Conservation (phyloP, 192 early-diverging fungal genomes). For the Coemansia sp. region DNA sequence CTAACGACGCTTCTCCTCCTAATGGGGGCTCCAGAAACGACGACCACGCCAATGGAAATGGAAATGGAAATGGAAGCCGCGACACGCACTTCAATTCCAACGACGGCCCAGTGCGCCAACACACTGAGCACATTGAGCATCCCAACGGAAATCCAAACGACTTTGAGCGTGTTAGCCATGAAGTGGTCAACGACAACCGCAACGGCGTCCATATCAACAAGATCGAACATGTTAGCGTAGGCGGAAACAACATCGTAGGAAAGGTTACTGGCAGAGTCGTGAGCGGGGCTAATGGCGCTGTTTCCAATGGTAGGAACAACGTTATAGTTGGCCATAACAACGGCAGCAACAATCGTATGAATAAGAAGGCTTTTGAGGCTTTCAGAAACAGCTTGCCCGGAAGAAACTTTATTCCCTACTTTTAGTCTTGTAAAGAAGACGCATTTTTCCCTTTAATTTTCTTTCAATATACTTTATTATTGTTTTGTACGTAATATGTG, state of each 20-base stretch:
- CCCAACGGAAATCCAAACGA: slow-evolving; percentile 40
- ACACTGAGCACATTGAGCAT: slow-evolving; percentile 40
- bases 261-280: slow-evolving; percentile 12
- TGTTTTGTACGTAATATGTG: too few species aligned
- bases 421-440: not conserved
- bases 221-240: slow-evolving; percentile 32
- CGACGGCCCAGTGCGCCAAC: slow-evolving; percentile 12
- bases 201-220: slow-evolving; percentile 34
- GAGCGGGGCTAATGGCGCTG: slow-evolving; percentile 19
- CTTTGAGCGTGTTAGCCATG: slow-evolving; percentile 24
- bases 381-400: slow-evolving; percentile 11
- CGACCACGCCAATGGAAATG: not conserved
- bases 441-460: not conserved
- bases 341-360: slow-evolving; percentile 1
- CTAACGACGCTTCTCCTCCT: slow-evolving; percentile 2
- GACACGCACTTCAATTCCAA: slow-evolving; percentile 4
- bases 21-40: not conserved
- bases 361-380: slow-evolving; percentile 4
- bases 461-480: not conserved
- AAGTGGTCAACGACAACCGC: slow-evolving; percentile 35
- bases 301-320: slow-evolving; percentile 35
- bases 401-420: slow-evolving; percentile 5
- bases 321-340: not conserved
- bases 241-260: slow-evolving; percentile 31
- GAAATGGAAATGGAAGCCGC: not conserved